Evolutionary conservation across 768 basidiomycete species (phyloP).

Genomic region (Boletus edulis): DNA sequence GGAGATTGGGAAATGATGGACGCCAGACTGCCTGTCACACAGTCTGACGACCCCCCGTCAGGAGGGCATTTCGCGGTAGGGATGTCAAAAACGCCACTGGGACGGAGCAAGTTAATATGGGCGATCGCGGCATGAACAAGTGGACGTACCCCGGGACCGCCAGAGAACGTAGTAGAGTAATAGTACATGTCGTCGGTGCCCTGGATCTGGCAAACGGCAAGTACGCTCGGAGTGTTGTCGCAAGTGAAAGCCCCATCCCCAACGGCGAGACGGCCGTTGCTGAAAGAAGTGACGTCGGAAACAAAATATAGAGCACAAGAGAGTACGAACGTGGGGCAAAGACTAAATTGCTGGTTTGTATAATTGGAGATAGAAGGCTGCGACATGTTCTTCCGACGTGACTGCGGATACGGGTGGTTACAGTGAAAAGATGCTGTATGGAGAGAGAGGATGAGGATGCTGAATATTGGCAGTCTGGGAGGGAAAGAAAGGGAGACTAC

Average conservation of each 20-base stretch:
- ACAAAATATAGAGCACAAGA: background rate
- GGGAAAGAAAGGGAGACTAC: background rate
- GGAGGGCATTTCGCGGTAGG: slow-evolving; percentile 93
- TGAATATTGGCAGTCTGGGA: background rate
- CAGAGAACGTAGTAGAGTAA: slow-evolving; percentile 92
- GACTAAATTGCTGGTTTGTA: slow-evolving; percentile 82
- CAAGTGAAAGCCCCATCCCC: slow-evolving; percentile 90
- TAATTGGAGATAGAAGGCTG: slow-evolving; percentile 68
- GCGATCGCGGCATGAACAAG: background rate
- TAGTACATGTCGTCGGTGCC: slow-evolving; percentile 84
- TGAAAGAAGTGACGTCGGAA: slow-evolving; percentile 31
- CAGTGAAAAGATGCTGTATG: background rate
- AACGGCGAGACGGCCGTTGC: slow-evolving; percentile 97
- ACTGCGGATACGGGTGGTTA: slow-evolving; percentile 25
- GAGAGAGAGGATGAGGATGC: too few relatives aligned
- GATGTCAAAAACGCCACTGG: slow-evolving; percentile 94
- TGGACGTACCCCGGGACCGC: slow-evolving; percentile 78
- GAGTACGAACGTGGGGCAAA: slow-evolving; percentile 81
- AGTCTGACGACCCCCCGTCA: slow-evolving; percentile 90
- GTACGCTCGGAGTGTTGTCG: slow-evolving; percentile 75
- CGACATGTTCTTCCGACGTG: slow-evolving; percentile 90
- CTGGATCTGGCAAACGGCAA: slow-evolving; percentile 83
- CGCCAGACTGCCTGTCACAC: slow-evolving; percentile 94
- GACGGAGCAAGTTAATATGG: slow-evolving; percentile 5
- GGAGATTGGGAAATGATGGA: slow-evolving; percentile 48